These are phyloP conservation scores for Kuraishia borneana DNA, from an alignment of 805 yeast species.

Conservation along the genomic window DNA sequence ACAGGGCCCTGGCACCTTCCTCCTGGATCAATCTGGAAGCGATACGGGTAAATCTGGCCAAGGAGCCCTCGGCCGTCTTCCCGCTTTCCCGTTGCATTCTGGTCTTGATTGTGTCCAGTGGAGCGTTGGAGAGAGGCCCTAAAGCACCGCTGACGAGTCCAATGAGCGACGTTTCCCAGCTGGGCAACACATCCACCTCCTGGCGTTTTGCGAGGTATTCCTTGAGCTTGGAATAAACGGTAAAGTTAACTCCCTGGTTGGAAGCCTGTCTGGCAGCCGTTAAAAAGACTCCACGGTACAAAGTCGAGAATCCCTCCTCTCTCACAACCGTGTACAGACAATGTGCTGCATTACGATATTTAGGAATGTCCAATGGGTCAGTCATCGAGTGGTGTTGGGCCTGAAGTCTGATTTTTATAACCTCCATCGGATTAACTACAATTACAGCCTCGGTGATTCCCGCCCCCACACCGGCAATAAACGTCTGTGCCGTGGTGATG, in stretches of 20 bases:
- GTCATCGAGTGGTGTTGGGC: constrained; percentile 88
- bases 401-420: constrained; percentile 90
- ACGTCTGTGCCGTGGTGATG: constrained; percentile 65
- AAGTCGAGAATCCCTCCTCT: constrained; percentile 84
- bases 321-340: constrained; percentile 72
- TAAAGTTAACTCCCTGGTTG: constrained; percentile 96
- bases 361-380: constrained; percentile 72
- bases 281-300: constrained; percentile 89
- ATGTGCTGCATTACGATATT: constrained; percentile 88
- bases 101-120: constrained; percentile 93
- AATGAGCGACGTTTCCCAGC: constrained; percentile 88
- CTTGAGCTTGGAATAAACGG: constrained; percentile 82
- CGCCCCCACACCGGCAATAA: constrained; percentile 92
- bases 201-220: constrained; percentile 57
- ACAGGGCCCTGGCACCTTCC: constrained; percentile 82
- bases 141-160: constrained; percentile 93
- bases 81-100: constrained; percentile 88
- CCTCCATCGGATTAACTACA: constrained; percentile 96
- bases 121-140: constrained; percentile 97
- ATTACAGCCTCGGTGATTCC: constrained; percentile 93
- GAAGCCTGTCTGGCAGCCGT: constrained; percentile 98
- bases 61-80: constrained; percentile 48
- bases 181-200: constrained; percentile 51
- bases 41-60: constrained; percentile 71
- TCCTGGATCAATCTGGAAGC: constrained; percentile 72